Conservation (phyloP, 2,329 filamentous ascomycete genomes). For the Calonectria hongkongensis region DNA sequence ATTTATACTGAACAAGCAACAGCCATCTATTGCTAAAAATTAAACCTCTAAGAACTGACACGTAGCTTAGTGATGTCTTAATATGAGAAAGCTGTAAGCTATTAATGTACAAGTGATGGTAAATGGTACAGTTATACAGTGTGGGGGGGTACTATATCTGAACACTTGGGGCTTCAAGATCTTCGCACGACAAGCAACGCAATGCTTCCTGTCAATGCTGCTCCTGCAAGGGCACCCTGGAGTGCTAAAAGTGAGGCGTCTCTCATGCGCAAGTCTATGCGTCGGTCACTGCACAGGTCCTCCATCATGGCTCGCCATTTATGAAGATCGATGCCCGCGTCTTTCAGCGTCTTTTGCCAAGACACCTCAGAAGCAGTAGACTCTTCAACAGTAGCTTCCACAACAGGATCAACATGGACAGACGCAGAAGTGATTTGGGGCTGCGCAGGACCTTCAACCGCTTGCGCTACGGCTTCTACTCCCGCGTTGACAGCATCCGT, state of each 20-base stretch:
- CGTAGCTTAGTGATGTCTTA: slow-evolving; percentile 31
- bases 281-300: slow-evolving; percentile 80
- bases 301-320: slow-evolving; percentile 69
- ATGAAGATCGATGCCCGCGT: slow-evolving; percentile 63
- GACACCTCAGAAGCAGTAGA: neutral
- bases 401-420: slow-evolving; percentile 31
- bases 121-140: slow-evolving; percentile 47
- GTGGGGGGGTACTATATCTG: slow-evolving; percentile 38
- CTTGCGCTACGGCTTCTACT: slow-evolving; percentile 27
- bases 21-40: slow-evolving; percentile 19
- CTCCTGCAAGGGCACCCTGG: slow-evolving; percentile 81
- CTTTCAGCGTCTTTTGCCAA: slow-evolving; percentile 62
- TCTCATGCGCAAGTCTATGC: slow-evolving; percentile 78
- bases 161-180: slow-evolving; percentile 47
- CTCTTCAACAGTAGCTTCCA: slow-evolving; percentile 29
- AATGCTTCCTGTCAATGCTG: slow-evolving; percentile 73
- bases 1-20: slow-evolving; percentile 8
- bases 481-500: slow-evolving; percentile 40
- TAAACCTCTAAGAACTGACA: slow-evolving; percentile 23
- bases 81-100: slow-evolving; percentile 27
- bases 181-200: slow-evolving; percentile 68
- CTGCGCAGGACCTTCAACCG: slow-evolving; percentile 29
- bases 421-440: slow-evolving; percentile 31
- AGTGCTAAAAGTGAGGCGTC: slow-evolving; percentile 82
- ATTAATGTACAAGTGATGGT: slow-evolving; percentile 43